Conservation (phyloP, 2,329 filamentous ascomycete species). For the Didymella keratinophila region DNA sequence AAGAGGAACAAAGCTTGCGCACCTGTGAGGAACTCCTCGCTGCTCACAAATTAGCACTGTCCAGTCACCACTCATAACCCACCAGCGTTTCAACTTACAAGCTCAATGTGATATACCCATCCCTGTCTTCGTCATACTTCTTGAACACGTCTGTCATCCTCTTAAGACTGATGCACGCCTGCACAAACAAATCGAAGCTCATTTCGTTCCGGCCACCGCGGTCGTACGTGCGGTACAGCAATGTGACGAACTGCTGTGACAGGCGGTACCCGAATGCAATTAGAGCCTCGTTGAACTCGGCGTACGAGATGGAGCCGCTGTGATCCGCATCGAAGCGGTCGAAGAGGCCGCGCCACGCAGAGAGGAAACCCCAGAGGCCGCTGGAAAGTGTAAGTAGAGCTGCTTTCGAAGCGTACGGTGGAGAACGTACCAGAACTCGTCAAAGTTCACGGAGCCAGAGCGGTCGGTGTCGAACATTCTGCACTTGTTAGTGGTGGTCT, state of each 20-base stretch:
- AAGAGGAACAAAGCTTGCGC: constrained; percentile 63
- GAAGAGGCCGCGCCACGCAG: constrained; percentile 92
- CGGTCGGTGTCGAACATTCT: constrained; percentile 97
- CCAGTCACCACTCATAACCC: neutral
- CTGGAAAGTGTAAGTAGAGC: constrained; percentile 37
- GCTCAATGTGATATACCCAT: constrained; percentile 75
- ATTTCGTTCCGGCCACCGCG: constrained; percentile 56
- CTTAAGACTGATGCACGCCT: constrained; percentile 95
- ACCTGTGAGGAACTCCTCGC: constrained; percentile 64
- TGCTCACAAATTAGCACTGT: constrained; percentile 27
- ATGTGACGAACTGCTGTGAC: constrained; percentile 80
- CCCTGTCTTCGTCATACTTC: constrained; percentile 95
- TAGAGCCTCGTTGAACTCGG: constrained; percentile 89
- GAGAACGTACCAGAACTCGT: constrained; percentile 78
- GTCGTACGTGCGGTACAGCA: constrained; percentile 90
- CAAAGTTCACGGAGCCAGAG: constrained; percentile 87
- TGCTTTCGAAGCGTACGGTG: neutral
- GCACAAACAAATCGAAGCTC: constrained; percentile 91
- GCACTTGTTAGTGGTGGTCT: constrained; percentile 7
- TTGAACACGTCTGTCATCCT: constrained; percentile 99
- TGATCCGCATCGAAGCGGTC: constrained; percentile 92
- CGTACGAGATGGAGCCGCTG: constrained; percentile 83
- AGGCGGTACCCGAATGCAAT: constrained; percentile 88
- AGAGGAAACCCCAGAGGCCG: constrained; percentile 93
- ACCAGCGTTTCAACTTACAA: constrained; percentile 55